Conservation (phyloP, 192 early-diverging fungal species). For the Dimargaris cristalligena region DNA sequence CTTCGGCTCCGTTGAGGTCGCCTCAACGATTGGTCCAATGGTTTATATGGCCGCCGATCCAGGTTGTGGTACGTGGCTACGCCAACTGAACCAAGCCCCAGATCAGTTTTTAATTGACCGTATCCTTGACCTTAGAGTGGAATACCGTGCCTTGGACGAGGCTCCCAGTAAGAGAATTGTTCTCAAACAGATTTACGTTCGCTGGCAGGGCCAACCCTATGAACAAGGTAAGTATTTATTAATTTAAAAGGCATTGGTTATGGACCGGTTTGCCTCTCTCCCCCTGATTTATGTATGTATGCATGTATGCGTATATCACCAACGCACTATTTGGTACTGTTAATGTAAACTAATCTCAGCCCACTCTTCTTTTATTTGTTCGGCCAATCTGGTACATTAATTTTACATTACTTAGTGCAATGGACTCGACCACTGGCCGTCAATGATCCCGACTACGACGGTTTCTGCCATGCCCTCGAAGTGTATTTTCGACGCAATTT, state of each 20-base stretch:
- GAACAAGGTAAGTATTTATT: too few species aligned
- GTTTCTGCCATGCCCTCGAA: conserved; percentile 12
- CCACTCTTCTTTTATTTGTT: too few species aligned
- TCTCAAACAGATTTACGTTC: conserved; percentile 36
- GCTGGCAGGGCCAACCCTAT: conserved; percentile 41
- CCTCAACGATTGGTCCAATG: background rate
- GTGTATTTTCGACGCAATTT: conserved; percentile 16
- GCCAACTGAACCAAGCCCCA: background rate
- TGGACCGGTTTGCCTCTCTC: too few species aligned
- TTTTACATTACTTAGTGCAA: too few species aligned
- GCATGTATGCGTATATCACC: too few species aligned
- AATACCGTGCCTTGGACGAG: conserved; percentile 14
- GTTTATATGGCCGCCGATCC: conserved; percentile 11
- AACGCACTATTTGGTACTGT: too few species aligned
- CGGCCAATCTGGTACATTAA: too few species aligned
- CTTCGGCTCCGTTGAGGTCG: background rate
- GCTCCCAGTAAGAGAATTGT: conserved; percentile 20
- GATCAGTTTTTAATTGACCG: conserved; percentile 1
- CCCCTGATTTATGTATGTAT: too few species aligned
- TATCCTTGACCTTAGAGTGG: conserved; percentile 7
- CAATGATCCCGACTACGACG: conserved; percentile 1
- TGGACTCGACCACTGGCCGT: conserved; percentile 5
- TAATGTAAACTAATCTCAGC: too few species aligned
- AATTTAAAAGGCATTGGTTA: too few species aligned
- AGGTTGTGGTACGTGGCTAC: conserved; percentile 21